These are phyloP conservation scores for Colletotrichum horii DNA, from an alignment of 2,329 filamentous ascomycete genomes.

Conservation along the genomic window DNA sequence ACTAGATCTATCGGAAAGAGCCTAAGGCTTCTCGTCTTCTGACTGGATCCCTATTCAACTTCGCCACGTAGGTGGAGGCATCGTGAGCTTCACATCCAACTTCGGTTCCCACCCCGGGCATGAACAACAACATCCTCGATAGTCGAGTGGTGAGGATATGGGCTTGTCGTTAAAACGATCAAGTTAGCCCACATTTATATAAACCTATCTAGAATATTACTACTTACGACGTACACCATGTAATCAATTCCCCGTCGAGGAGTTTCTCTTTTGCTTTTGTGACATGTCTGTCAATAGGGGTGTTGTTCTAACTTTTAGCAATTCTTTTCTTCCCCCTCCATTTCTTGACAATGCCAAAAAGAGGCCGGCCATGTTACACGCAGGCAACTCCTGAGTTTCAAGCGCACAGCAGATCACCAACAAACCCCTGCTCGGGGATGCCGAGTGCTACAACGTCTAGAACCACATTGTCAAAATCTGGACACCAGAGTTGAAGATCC, in stretches of 20 bases:
- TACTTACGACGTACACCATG: too few relatives aligned
- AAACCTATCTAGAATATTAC: too few relatives aligned
- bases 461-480: background rate
- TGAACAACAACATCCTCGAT: background rate
- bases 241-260: background rate
- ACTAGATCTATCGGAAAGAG: background rate
- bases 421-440: background rate
- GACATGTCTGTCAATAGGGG: background rate
- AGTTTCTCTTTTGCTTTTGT: background rate
- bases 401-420: background rate
- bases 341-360: background rate
- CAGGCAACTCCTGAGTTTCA: background rate
- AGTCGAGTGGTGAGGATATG: background rate
- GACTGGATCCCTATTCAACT: background rate
- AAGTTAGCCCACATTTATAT: too few relatives aligned
- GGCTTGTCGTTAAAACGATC: background rate
- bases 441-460: background rate
- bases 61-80: background rate
- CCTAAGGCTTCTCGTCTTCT: background rate
- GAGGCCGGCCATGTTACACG: background rate
- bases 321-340: background rate
- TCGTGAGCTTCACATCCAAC: background rate
- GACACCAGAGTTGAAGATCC: background rate
- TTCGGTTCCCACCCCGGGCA: accelerated
- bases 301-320: background rate